Evolutionary conservation across 768 basidiomycete species (phyloP).

Genomic region (Panaeolus cyanescens): DNA sequence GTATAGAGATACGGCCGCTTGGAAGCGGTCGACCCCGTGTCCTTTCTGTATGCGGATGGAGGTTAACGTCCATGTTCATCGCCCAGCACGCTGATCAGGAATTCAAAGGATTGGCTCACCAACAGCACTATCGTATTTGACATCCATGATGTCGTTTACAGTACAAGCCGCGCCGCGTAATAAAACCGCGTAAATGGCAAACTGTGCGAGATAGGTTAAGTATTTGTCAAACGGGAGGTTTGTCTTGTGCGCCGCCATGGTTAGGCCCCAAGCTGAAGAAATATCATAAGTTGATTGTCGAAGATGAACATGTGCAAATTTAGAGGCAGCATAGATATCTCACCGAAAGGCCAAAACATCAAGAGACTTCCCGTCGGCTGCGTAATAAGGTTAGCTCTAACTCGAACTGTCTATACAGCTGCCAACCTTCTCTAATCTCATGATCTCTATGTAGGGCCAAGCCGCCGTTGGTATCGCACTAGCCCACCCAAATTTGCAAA

Average conservation of each 20-base stretch:
- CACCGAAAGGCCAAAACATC: constrained; percentile 59
- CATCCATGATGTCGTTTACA: constrained; percentile 58
- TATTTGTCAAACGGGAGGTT: constrained; percentile 34
- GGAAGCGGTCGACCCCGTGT: constrained; percentile 49
- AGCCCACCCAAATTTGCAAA: too few relatives aligned
- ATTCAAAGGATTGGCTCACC: constrained; percentile 27
- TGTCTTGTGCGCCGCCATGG: constrained; percentile 46
- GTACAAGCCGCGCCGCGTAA: constrained; percentile 50
- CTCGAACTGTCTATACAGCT: background rate
- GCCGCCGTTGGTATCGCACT: constrained; percentile 26
- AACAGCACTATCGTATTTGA: constrained; percentile 52
- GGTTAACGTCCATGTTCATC: background rate
- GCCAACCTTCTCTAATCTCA: constrained; percentile 49
- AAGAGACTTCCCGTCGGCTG: constrained; percentile 53
- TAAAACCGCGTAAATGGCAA: constrained; percentile 39
- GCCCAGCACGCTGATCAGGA: background rate
- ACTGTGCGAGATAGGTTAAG: constrained; percentile 29
- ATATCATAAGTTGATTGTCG: too few relatives aligned
- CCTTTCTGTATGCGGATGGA: constrained; percentile 42
- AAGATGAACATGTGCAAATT: too few relatives aligned
- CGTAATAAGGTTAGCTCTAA: background rate
- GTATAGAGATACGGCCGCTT: constrained; percentile 48
- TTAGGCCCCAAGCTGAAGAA: constrained; percentile 52
- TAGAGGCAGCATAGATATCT: background rate
- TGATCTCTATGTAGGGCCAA: constrained; percentile 49